phyloP scores from a whole-genome alignment of 805 yeast genomes.

The Metschnikowia kunwiensis region DNA sequence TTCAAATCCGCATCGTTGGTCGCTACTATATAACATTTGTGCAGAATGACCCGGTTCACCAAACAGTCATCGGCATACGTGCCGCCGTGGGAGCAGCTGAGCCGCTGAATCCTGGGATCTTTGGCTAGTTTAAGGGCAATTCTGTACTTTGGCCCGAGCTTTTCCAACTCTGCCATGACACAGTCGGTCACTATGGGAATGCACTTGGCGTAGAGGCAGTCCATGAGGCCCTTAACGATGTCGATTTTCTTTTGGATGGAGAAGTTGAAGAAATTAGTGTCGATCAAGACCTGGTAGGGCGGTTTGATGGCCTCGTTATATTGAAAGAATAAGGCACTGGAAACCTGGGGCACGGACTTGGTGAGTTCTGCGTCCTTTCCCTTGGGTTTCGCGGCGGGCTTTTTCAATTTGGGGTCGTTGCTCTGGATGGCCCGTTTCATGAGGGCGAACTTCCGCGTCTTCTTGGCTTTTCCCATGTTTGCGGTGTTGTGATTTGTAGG shows the following conservation, averaged over 20 bases:
- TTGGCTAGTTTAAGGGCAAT: constrained; percentile 90
- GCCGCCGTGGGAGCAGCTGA: constrained; percentile 90
- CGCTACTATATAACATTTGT: constrained; percentile 95
- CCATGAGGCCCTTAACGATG: constrained; percentile 96
- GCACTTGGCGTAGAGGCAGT: constrained; percentile 88
- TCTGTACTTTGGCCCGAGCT: constrained; percentile 89
- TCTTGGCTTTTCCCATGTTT: constrained; percentile 91
- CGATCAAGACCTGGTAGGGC: constrained; percentile 94
- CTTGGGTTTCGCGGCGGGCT: constrained; percentile 25
- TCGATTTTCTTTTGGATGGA: constrained; percentile 95
- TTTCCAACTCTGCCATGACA: constrained; percentile 96
- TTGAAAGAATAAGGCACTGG: constrained; percentile 92
- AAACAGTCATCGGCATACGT: constrained; percentile 98
- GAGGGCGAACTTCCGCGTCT: constrained; percentile 93
- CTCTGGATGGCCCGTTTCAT: constrained; percentile 78
- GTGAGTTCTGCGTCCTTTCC: constrained; percentile 66
- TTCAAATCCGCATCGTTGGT: constrained; percentile 97
- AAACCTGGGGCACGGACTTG: constrained; percentile 74
- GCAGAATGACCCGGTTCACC: constrained; percentile 90
- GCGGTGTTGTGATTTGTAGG: constrained; percentile 3
- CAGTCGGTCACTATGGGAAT: constrained; percentile 95
- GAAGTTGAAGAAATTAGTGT: constrained; percentile 95
- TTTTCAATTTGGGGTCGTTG: constrained; percentile 54
- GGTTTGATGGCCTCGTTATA: constrained; percentile 92
- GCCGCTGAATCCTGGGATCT: constrained; percentile 85